Evolutionary conservation across 176 grass and related monocot genomes (phyloP), one percentile per base, ranked within the genome.

Genomic region (Triticum timopheevii): DNA sequence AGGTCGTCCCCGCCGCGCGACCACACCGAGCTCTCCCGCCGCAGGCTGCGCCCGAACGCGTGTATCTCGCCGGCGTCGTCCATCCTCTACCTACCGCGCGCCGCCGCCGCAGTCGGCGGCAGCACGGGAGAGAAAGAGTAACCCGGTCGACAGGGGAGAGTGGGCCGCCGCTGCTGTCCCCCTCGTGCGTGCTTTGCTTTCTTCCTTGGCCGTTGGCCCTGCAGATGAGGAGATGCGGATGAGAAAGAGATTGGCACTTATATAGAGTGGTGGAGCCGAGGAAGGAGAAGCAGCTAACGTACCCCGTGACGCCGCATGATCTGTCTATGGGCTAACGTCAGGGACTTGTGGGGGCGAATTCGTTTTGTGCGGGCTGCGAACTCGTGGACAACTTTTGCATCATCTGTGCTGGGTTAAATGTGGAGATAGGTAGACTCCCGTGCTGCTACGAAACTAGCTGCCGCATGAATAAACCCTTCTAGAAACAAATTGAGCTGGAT

Each of bases 51-150:
- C 58, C 79, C 81, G 31, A 88, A 54, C 85, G 61, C 69, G 76
- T 84, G 84, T 84, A 89, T 84, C 91, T 89, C 87, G 1, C 79
- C 91, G 35, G 87, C 83, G 83, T 92, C 86, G 28, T 92, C 90
- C 90, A 92, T 92, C 42, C 23, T 6, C 17, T 69, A 25, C 49
- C 54, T 4, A 19, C 66, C 8, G 1, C 45, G 30, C 66, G 54
- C n/a, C n/a, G n/a, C n/a, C n/a, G n/a, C n/a, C n/a, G n/a, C n/a
- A n/a, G n/a, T n/a, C 10, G 11, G 8, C 42, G 13, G 42, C 25
- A 12, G 64, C 66, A 38, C 6, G 17, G 28, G 4, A 47, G 19
- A 7, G 45, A 54, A 35, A 19, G 16, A 65, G 5, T 5, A 30
- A 44, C 6, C 39, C 20, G 67, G 23, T 5, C 40, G 69, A 73